These are phyloP conservation scores for Anacardium occidentale DNA, from an alignment of 345 rosid species.

Conservation along the genomic window DNA sequence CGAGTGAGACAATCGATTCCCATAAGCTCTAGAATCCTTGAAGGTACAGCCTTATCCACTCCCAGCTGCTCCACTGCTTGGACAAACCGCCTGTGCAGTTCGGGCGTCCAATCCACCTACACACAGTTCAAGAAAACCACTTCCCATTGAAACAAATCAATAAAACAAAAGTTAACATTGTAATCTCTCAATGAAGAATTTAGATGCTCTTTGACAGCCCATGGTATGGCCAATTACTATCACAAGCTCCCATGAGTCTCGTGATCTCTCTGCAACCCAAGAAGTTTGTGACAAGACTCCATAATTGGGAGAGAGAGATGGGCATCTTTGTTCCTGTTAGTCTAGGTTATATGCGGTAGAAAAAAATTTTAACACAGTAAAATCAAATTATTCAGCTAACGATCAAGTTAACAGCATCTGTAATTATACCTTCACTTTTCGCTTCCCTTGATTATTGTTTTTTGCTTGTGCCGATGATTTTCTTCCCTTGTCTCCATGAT, in stretches of 20 bases:
- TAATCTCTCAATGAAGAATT: not conserved
- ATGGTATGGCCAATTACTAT: conserved; percentile 5
- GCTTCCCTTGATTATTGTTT: conserved; percentile 48
- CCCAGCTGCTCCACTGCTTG: conserved; percentile 97
- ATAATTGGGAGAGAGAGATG: not conserved
- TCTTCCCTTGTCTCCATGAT: conserved; percentile 44
- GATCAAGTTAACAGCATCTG: not conserved
- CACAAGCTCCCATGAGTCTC: conserved; percentile 23
- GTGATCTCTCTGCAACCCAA: conserved; percentile 23
- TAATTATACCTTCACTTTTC: conserved; percentile 53
- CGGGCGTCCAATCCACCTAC: conserved; percentile 99
- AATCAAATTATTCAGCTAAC: not conserved
- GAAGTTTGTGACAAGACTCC: conserved; percentile 13
- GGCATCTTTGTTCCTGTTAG: not conserved
- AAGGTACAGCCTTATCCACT: conserved; percentile 95
- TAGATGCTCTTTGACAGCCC: not conserved
- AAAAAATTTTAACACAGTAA: not conserved
- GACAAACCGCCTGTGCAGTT: conserved; percentile 84
- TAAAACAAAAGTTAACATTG: not conserved
- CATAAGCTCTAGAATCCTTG: conserved; percentile 88
- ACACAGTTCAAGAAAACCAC: conserved; percentile 25
- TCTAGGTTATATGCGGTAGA: not conserved
- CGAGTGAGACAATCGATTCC: conserved; percentile 89
- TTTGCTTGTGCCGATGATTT: conserved; percentile 42
- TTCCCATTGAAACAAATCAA: not conserved